These are phyloP conservation scores for Leccinum brunneo-olivaceum DNA, from an alignment of 1,284 basidiomycete genomes.

Conservation along the genomic window DNA sequence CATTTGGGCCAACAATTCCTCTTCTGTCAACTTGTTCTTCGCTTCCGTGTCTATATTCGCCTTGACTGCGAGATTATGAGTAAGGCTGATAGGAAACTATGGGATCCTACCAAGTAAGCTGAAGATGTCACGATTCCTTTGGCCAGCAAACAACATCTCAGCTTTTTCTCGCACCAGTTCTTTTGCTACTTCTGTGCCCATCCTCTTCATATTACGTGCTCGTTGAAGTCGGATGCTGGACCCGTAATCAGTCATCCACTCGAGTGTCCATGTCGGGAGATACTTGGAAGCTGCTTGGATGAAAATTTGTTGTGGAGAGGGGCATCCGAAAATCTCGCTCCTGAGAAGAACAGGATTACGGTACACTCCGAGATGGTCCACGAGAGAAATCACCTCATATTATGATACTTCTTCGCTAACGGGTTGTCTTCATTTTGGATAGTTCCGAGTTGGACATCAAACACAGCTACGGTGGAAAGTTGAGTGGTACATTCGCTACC, in stretches of 20 bases:
- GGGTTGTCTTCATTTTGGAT: conserved; percentile 33
- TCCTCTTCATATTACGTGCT: conserved; percentile 26
- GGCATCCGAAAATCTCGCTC: conserved; percentile 20
- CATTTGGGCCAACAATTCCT: conserved; percentile 52
- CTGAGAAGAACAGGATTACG: conserved; percentile 10
- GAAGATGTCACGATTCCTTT: conserved; percentile 35
- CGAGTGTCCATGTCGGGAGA: conserved; percentile 27
- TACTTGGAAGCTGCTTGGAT: conserved; percentile 14
- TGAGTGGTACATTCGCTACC: neutral
- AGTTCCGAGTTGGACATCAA: conserved; percentile 36
- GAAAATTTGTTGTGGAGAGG: conserved; percentile 20
- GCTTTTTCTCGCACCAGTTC: conserved; percentile 39
- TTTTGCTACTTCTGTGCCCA: conserved; percentile 30
- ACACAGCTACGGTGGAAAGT: conserved; percentile 32
- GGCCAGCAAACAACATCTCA: conserved; percentile 27
- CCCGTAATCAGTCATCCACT: conserved; percentile 32
- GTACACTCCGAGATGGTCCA: neutral
- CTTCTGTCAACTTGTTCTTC: conserved; percentile 39
- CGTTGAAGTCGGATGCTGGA: conserved; percentile 34
- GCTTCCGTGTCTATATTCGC: conserved; percentile 45
- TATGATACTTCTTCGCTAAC: conserved; percentile 29
- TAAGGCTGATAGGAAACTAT: neutral
- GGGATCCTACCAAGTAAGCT: conserved; percentile 37
- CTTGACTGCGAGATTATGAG: conserved; percentile 33
- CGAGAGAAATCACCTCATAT: conserved; percentile 28